A percentile compares a stretch with the other conserved stretches of the same genome.
These are phyloP conservation scores for Pseudogymnoascus pannorum DNA, from an alignment of 2,329 filamentous ascomycete species.

Conservation along the genomic window DNA sequence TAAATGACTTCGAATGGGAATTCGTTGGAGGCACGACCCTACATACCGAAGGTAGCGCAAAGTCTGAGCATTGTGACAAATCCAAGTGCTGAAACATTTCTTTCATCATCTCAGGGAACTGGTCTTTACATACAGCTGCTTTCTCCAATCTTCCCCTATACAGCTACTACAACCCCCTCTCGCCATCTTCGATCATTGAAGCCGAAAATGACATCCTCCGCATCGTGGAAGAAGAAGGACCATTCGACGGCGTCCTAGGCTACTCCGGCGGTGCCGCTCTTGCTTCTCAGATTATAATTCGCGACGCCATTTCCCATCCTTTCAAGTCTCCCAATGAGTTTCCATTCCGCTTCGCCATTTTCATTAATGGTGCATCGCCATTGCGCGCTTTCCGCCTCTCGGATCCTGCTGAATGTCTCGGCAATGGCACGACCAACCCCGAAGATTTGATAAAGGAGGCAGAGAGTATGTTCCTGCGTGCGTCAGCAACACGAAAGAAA, in stretches of 20 bases:
- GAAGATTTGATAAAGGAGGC: no score
- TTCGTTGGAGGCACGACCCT: constrained; percentile 12
- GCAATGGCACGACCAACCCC: no score
- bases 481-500: no score
- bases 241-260: constrained; percentile 49
- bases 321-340: constrained; percentile 9
- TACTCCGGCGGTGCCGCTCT: constrained; percentile 54
- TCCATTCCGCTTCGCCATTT: constrained; percentile 14
- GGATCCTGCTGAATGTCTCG: no score
- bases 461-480: no score
- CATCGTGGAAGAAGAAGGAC: constrained; percentile 22
- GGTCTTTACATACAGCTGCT: constrained; percentile 11
- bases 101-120: constrained; percentile 10
- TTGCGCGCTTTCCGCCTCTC: not conserved
- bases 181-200: not conserved
- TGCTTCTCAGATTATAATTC: constrained; percentile 33
- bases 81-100: no score
- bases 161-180: constrained; percentile 10
- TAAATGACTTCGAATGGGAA: constrained; percentile 13
- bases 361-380: constrained; percentile 12
- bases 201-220: constrained; percentile 9
- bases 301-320: constrained; percentile 8
- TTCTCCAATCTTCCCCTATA: constrained; percentile 9
- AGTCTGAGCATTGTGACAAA: not conserved
- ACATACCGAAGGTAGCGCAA: constrained; percentile 12